Evolutionary conservation across 1,284 basidiomycete genomes (phyloP).

Genomic region (Heterobasidion parviporum): DNA sequence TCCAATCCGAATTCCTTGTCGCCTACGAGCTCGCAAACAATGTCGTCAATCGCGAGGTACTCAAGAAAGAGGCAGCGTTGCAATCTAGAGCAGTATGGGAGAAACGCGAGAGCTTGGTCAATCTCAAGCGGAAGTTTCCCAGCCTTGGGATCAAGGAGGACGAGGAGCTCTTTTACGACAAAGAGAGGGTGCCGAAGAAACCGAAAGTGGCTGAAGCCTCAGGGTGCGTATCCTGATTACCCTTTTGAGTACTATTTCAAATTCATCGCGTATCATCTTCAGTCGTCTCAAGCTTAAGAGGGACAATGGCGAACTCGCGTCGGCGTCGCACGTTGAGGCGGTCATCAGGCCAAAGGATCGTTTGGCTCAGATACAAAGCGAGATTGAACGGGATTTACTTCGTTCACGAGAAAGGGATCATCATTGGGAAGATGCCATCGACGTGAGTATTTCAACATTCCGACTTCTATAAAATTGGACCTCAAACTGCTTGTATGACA

Average conservation of each 20-base stretch:
- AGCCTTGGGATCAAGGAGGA: conserved; percentile 64
- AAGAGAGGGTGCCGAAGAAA: conserved; percentile 60
- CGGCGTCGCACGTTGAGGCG: conserved; percentile 24
- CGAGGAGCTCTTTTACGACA: conserved; percentile 77
- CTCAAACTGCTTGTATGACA: conserved; percentile 18
- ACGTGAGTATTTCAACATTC: conserved; percentile 37
- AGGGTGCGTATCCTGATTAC: conserved; percentile 27
- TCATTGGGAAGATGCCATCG: conserved; percentile 81
- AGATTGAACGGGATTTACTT: conserved; percentile 62
- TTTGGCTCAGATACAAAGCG: conserved; percentile 47
- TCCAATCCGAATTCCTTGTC: conserved; percentile 70
- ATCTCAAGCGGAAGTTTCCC: conserved; percentile 76
- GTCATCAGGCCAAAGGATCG: conserved; percentile 62
- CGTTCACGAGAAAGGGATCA: conserved; percentile 70
- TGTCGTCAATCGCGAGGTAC: conserved; percentile 64
- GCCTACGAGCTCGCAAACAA: conserved; percentile 68
- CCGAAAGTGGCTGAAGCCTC: conserved; percentile 28
- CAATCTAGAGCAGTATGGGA: conserved; percentile 72
- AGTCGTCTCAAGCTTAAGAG: conserved; percentile 42
- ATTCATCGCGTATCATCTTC: conserved; percentile 25
- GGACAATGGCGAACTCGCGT: conserved; percentile 30
- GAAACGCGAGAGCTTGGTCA: conserved; percentile 65
- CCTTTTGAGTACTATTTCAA: conserved; percentile 7
- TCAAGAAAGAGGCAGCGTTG: conserved; percentile 60
- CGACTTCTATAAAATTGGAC: neutral